These are phyloP conservation scores for Zygotorulaspora florentina DNA, from an alignment of 805 yeast genomes.

Conservation along the genomic window DNA sequence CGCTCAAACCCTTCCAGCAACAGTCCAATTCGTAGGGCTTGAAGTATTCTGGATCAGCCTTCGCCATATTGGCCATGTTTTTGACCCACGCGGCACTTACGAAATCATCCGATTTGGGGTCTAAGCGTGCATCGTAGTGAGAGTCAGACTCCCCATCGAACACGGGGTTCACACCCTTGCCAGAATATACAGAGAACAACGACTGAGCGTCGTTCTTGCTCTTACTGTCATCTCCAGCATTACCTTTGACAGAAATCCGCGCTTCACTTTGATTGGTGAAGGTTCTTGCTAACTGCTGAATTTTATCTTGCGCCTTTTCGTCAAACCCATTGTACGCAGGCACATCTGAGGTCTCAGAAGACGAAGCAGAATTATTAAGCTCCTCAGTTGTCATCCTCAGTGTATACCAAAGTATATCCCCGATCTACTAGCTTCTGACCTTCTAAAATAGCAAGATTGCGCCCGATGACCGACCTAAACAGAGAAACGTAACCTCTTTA, in stretches of 20 bases:
- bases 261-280: constrained; percentile 9
- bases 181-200: constrained; percentile 11
- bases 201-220: constrained; percentile 12
- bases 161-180: constrained; percentile 27
- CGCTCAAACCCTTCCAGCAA: constrained; percentile 54
- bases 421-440: no score
- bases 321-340: constrained; percentile 38
- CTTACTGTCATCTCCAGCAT: background rate
- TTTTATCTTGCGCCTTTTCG: constrained; percentile 32
- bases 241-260: background rate
- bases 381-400: constrained; percentile 2
- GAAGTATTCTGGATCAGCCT: constrained; percentile 57
- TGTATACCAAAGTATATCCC: background rate
- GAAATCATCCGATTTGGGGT: constrained; percentile 58
- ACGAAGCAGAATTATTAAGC: constrained; percentile 1
- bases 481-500: no score
- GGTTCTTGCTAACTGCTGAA: constrained; percentile 37
- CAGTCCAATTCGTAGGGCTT: constrained; percentile 58
- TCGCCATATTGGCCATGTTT: constrained; percentile 51
- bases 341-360: constrained; percentile 5
- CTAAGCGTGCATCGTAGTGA: constrained; percentile 42
- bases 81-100: constrained; percentile 64
- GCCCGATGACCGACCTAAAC: no score
- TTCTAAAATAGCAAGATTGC: no score
- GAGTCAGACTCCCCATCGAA: constrained; percentile 15